phyloP scores from a whole-genome alignment of 352 stramenopile species.

The Plasmopara muralis region DNA sequence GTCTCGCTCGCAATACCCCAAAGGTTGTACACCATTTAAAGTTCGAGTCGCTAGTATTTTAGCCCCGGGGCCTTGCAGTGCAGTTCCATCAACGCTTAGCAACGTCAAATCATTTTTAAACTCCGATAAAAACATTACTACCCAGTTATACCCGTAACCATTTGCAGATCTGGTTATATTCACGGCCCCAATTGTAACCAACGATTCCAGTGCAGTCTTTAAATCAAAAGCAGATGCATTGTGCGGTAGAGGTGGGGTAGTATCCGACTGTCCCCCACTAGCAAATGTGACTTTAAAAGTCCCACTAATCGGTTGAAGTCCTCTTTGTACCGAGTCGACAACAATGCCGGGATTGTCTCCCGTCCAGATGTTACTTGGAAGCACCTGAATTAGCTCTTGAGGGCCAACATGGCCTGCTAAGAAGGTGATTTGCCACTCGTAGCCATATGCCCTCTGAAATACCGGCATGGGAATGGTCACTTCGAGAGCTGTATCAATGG shows the following conservation, averaged over 20 bases:
- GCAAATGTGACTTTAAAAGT: constrained; percentile 81
- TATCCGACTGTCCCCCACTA: constrained; percentile 64
- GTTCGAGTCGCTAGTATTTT: constrained; percentile 71
- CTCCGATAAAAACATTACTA: constrained; percentile 92
- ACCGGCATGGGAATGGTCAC: constrained; percentile 40
- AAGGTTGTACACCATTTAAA: constrained; percentile 56
- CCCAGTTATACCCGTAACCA: constrained; percentile 94
- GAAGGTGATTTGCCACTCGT: constrained; percentile 76
- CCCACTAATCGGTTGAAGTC: constrained; percentile 89
- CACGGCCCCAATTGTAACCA: constrained; percentile 87
- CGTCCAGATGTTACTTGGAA: constrained; percentile 87
- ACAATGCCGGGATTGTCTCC: constrained; percentile 89
- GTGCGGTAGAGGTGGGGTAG: constrained; percentile 76
- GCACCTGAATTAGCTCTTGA: constrained; percentile 83
- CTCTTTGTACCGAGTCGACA: constrained; percentile 71
- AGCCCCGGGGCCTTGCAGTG: constrained; percentile 88
- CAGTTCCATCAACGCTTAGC: constrained; percentile 83
- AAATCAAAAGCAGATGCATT: constrained; percentile 81
- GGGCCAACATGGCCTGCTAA: constrained; percentile 68
- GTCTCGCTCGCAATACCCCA: constrained; percentile 70
- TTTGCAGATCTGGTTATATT: constrained; percentile 82
- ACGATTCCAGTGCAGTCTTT: constrained; percentile 83
- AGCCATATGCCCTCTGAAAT: constrained; percentile 60
- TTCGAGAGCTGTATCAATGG: constrained; percentile 16
- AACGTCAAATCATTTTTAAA: constrained; percentile 69